A percentile compares a stretch with the other conserved stretches of the same genome.
Evolutionary conservation across 331 rosid species (phyloP).

Genomic region (Malus hybrid): DNA sequence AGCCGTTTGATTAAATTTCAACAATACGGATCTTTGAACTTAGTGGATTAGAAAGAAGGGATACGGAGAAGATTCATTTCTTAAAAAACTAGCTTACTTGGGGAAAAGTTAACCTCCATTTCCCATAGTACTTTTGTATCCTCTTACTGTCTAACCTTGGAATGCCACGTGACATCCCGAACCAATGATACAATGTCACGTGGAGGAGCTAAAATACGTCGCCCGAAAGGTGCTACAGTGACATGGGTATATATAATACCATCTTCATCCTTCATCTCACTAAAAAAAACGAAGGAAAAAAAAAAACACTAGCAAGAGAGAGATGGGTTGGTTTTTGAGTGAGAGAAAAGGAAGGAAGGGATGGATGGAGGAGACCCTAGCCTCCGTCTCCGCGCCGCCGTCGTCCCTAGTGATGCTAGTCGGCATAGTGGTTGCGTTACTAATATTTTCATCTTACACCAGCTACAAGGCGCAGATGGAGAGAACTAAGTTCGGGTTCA

Average conservation of each 20-base stretch:
- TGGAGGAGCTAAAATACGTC: neutral
- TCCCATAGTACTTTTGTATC: neutral
- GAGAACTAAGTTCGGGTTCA: conserved; percentile 24
- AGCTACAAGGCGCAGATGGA: conserved; percentile 46
- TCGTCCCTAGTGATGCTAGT: conserved; percentile 44
- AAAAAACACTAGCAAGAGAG: neutral
- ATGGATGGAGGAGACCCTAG: conserved; percentile 43
- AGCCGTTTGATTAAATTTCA: no score
- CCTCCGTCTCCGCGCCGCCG: conserved; percentile 51
- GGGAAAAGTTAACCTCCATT: neutral
- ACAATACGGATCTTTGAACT: no score
- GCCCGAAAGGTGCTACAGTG: neutral
- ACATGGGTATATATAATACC: neutral
- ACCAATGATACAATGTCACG: neutral
- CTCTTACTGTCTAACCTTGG: neutral
- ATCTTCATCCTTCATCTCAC: neutral
- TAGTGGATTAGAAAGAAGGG: no score
- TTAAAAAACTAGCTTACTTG: neutral
- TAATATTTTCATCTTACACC: conserved; percentile 48
- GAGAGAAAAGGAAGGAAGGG: conserved; percentile 59
- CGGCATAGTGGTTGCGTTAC: conserved; percentile 42
- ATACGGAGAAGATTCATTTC: no score
- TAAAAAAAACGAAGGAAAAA: no score
- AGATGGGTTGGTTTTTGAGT: conserved; percentile 50
- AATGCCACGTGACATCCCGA: neutral